Evolutionary conservation across 306 rosid species (phyloP), one percentile per base, ranked within the genome.

Genomic region (Aeschynomene evenia): DNA sequence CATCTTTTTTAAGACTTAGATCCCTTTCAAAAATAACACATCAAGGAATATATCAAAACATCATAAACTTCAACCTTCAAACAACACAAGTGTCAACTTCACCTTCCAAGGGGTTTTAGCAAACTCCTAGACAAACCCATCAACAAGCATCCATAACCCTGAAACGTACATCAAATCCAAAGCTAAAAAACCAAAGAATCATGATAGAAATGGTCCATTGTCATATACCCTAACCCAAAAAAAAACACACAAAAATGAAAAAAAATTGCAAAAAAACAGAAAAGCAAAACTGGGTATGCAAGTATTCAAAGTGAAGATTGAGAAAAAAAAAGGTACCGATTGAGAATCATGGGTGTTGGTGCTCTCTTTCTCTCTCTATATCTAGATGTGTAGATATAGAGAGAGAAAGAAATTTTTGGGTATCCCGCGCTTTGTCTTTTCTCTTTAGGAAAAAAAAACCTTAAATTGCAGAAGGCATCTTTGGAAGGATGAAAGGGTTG

Each of bases 81-180:
- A 63, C 18, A 28, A 56, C 51, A 70, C 79, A 29, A 19, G 39
- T 6, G 39, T n/a, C 71, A 23, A 57, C 51, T 64, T 69, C 56
- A 43, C 26, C 68, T 78, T 73, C 24, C 28, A 43, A 14, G 50
- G 60, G 77, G 66, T 43, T 71, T 70, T 21, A 29, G 53, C 70
- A 46, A 74, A 66, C 71, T 77, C 84, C 63, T 72, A 16, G 15
- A 45, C 71, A 40, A 67, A 50, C 76, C 60, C 80, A 40, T 72
- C 73, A 10, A 63, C 76, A 7, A 61, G 23, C 80, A 73, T 69
- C 84, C 78, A 64, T 81, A 79, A 80, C 54, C 89, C 86, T 83
- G 86, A 73, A 79, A 86, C 67, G 79, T 68, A 80, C 34, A 66
- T 53, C 76, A 20, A 60, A 74, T 80, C 48, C 80, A 78, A 70